Evolutionary conservation across 345 rosid genomes (phyloP), one percentile per base, ranked within the genome.

Genomic region (Heritiera littoralis): DNA sequence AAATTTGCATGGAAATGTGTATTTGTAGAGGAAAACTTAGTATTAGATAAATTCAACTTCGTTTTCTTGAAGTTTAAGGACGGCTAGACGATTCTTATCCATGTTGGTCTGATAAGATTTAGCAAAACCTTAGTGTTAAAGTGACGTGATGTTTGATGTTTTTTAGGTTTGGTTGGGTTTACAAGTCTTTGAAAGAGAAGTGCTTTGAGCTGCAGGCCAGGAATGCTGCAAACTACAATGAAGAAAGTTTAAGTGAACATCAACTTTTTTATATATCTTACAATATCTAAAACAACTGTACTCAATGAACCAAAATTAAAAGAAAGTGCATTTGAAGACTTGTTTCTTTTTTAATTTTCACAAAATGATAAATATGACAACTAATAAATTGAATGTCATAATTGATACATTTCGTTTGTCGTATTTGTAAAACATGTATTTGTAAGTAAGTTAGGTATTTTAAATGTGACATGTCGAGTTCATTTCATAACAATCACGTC

Each of bases 11-110:
- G 71, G 71, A 41, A 41, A 40, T 35, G 18, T 14, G 15, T 14
- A 35, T 3, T 13, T 35, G 38, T 35, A 14, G 3, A 64, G 13
- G 28, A 20, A 32, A 59, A 59, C 14, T 28, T 23, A 23, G 5
- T 17, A 66, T 66, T 40, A 8, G 71, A 40, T 66, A 40, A 66
- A 35, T 60, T 60, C 65, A 23, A 60, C 65, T 60, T 60, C 43
- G 69, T 65, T 65, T 65, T 65, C 69, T 65, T 65, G 9, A 65
- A 65, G 10, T 46, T 14, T 32, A 65, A 35, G 38, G 5, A 65
- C n/a, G 17, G 23, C 69, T 32, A 20, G 46, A 65, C 11, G 46
- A 46, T 15, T 65, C 69, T 65, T 65, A 65, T 65, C 68, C 68
- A 64, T 35, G 35, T 5, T 35, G 43, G n/a, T 32, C 46, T 1